Percentiles rank a stretch among this genome's conserved stretches.
phyloP scores from a whole-genome alignment of 164 flowering plant genomes.

The Aristolochia fimbriata region DNA sequence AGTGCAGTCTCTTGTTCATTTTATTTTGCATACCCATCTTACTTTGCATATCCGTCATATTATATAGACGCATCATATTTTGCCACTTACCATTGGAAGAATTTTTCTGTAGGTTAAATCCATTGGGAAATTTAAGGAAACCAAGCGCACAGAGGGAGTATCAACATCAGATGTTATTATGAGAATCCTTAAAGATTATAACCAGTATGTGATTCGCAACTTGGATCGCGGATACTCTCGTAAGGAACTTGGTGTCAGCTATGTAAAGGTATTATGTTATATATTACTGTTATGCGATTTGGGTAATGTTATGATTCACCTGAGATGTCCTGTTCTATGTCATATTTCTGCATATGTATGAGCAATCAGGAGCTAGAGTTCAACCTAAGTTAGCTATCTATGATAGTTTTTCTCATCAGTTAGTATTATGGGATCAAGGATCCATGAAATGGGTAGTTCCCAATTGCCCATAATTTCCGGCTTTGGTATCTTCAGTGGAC shows the following conservation, averaged over 20 bases:
- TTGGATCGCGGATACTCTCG: conserved; percentile 91
- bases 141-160: conserved; percentile 72
- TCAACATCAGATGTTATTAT: conserved; percentile 79
- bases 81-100: neutral
- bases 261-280: conserved; percentile 57
- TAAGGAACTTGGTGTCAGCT: conserved; percentile 90
- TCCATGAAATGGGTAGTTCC: no score
- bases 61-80: no score
- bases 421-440: no score
- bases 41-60: no score
- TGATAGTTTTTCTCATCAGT: no score
- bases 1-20: neutral
- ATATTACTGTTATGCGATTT: neutral
- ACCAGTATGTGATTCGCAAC: conserved; percentile 92
- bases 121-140: conserved; percentile 71
- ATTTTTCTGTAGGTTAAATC: conserved; percentile 46
- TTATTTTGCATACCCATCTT: neutral
- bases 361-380: no score
- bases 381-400: no score
- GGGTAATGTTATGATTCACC: neutral
- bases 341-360: neutral
- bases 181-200: conserved; percentile 96
- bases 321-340: neutral
- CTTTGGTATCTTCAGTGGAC: no score
- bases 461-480: no score